Base-by-base conservation (phyloP, 2,329 filamentous ascomycete genomes). In the Arthrobotrys entomopaga region DNA sequence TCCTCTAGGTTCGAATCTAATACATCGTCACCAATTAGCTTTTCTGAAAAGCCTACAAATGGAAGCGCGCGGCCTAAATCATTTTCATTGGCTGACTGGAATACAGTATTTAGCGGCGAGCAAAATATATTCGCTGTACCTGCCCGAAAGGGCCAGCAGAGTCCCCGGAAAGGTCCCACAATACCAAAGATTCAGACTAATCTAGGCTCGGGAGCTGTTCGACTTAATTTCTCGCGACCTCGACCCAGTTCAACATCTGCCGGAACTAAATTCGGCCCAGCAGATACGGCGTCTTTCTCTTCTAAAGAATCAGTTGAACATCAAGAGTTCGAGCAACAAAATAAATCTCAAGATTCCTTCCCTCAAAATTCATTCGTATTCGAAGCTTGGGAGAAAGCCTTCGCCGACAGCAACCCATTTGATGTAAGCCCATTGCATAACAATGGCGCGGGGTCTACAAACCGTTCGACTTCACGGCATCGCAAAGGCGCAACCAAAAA, bases 381-480 rank as follows among this genome's bases (percentile, higher is more conserved):
- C 52, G 64, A 75, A 29, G 64, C 69, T 29, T 75, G 71, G 71
- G 29, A 75, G n/a, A 59, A 69, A 15, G 65, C 71, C 3, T 75
- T 75, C 42, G 48, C 71, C 1, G 58, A 74, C 20, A 74, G 24
- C n/a, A 74, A 74, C 22, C 71, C 71, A 8, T 75, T 75, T 19
- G 52, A 75, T 52, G 54, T 75, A 43, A 60, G 59, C 19, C 57
- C 34, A n/a, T 59, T 29, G 8, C 57, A 75, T 5, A 59, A 65
- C n/a, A 26, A 40, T 38, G 15, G 24, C 3, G 42, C 64, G n/a
- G 53, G 58, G 1, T 42, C 65, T 46, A 29, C 71, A 5, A 42
- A 58, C 8, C 50, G 64, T 22, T 69, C 71, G 8, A 56, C 71
- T 26, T 69, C 71, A 7, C 43, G 60, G n/a, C 63, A 75, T 48